phyloP scores from a whole-genome alignment of 2,329 filamentous ascomycete species.

The Sclerotinia nivalis region DNA sequence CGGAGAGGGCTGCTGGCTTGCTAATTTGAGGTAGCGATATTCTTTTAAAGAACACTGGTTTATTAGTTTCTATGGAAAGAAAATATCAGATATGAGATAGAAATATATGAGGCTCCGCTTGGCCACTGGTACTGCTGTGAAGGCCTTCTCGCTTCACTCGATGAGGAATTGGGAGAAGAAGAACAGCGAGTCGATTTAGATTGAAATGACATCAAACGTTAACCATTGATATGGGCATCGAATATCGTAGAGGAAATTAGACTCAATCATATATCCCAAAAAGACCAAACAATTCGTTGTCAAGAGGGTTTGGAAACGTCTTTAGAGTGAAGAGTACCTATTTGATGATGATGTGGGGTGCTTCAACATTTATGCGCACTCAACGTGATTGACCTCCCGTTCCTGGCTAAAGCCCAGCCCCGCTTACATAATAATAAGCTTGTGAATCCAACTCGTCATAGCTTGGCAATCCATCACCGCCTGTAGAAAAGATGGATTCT shows the following conservation, averaged over 20 bases:
- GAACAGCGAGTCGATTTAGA: too few species aligned
- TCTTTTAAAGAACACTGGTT: not conserved
- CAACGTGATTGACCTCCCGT: not conserved
- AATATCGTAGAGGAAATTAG: not conserved
- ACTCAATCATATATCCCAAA: not conserved
- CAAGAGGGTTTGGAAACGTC: not conserved
- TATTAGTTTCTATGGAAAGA: not conserved
- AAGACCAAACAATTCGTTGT: too few species aligned
- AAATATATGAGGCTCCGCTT: not conserved
- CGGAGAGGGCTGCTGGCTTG: not conserved
- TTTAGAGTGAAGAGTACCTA: not conserved
- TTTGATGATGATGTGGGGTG: not conserved
- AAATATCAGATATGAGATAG: not conserved
- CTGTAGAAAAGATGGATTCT: slow-evolving; percentile 2
- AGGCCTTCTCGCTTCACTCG: not conserved
- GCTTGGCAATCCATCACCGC: slow-evolving; percentile 10
- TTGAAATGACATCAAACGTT: too few species aligned
- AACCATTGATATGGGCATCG: too few species aligned
- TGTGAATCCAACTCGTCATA: slow-evolving; percentile 9
- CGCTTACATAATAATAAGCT: slow-evolving; percentile 7
- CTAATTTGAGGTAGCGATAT: not conserved
- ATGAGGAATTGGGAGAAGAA: not conserved
- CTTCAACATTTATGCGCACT: not conserved
- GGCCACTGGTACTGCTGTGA: not conserved
- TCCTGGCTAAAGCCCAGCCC: not conserved